phyloP scores from a whole-genome alignment of 2,329 filamentous ascomycete species.

The Curvularia sp. region DNA sequence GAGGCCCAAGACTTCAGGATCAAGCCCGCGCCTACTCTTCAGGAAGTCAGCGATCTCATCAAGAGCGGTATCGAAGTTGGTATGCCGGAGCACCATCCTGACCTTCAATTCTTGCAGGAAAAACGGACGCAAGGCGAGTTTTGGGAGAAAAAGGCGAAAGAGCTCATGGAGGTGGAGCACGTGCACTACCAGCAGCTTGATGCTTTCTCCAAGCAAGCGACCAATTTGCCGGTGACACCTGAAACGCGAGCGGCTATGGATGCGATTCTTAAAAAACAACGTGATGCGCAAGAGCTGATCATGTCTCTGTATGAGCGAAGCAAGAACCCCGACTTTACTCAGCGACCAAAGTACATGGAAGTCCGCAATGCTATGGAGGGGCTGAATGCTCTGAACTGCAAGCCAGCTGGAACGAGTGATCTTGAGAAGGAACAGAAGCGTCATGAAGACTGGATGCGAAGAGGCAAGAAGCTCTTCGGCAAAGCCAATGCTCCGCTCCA shows the following conservation, averaged over 20 bases:
- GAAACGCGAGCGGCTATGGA: conserved; percentile 85
- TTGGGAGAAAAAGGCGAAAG: conserved; percentile 93
- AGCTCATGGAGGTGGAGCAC: conserved; percentile 88
- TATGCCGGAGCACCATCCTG: conserved; percentile 80
- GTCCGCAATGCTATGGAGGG: conserved; percentile 90
- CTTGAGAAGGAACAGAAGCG: conserved; percentile 92
- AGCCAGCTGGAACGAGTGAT: conserved; percentile 88
- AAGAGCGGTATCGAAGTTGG: conserved; percentile 77
- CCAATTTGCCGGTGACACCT: conserved; percentile 77
- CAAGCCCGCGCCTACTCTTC: conserved; percentile 70
- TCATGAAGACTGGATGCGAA: conserved; percentile 99
- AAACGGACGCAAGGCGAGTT: conserved; percentile 78
- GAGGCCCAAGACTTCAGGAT: conserved; percentile 71
- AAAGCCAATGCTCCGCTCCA: conserved; percentile 97
- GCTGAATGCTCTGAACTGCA: conserved; percentile 87
- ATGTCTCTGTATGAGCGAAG: conserved; percentile 80
- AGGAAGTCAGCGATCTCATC: conserved; percentile 81
- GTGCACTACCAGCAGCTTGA: conserved; percentile 96
- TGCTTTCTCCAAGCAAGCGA: conserved; percentile 83
- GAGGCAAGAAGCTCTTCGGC: conserved; percentile 95
- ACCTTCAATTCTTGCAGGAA: conserved; percentile 76
- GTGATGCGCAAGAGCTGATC: conserved; percentile 90
- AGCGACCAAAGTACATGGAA: conserved; percentile 85
- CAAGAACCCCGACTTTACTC: conserved; percentile 74
- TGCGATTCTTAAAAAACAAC: conserved; percentile 91